phyloP scores from a whole-genome alignment of 2,329 filamentous ascomycete genomes.

The Zymoseptoria ardabiliae region DNA sequence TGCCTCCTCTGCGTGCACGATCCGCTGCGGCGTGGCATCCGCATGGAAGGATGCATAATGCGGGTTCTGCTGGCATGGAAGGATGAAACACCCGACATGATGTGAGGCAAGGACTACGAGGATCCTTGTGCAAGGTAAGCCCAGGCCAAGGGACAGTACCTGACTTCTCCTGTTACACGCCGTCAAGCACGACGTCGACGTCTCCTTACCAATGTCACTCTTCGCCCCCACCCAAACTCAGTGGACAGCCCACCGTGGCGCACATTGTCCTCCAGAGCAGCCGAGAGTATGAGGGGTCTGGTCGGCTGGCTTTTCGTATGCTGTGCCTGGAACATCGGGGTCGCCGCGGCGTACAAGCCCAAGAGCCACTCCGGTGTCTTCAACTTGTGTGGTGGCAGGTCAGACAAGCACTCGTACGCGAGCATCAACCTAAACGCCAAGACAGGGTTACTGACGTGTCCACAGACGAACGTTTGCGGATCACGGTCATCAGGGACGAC shows the following conservation, averaged over 20 bases:
- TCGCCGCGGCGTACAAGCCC: neutral
- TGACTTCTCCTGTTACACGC: neutral
- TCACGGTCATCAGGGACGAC: constrained; percentile 18
- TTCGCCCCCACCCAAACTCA: neutral
- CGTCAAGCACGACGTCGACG: too few species aligned
- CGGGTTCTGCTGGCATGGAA: neutral
- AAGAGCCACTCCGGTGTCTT: neutral
- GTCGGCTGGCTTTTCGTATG: neutral
- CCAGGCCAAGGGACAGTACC: neutral
- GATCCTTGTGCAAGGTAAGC: neutral
- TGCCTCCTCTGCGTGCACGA: too few species aligned
- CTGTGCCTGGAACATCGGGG: neutral
- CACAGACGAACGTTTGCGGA: neutral
- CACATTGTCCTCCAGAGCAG: neutral
- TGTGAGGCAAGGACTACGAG: neutral
- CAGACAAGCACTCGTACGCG: neutral
- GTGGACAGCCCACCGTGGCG: neutral
- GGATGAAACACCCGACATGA: neutral
- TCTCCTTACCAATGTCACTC: neutral
- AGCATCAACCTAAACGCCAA: too few species aligned
- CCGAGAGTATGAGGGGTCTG: neutral
- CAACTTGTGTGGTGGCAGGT: neutral
- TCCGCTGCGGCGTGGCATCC: too few species aligned
- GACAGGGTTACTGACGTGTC: neutral
- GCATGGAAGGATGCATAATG: too few species aligned